These are phyloP conservation scores for Antitrichia curtipendula DNA, from an alignment of 225 moss, liverwort and hornwort species.

Conservation along the genomic window DNA sequence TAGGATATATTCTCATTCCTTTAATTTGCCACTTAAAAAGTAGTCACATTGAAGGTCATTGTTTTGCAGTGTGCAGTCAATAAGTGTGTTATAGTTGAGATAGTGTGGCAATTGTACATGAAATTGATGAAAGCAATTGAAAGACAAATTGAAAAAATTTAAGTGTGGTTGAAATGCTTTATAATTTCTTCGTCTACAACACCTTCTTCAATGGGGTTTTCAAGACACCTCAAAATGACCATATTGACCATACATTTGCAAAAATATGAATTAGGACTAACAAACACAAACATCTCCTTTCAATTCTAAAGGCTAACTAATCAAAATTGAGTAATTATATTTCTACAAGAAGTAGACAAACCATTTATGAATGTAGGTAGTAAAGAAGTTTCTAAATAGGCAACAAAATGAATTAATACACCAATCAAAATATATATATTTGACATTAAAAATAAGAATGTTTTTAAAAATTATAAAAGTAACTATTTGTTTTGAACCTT, in stretches of 20 bases:
- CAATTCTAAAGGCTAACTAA: accelerated
- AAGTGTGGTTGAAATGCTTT: neutral
- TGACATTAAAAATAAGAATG: neutral
- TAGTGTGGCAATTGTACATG: neutral
- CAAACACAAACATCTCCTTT: neutral
- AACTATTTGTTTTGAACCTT: neutral
- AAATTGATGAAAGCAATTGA: neutral
- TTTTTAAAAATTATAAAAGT: neutral
- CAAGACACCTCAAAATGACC: accelerated
- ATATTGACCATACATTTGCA: too few relatives aligned
- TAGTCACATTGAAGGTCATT: neutral
- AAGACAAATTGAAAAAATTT: neutral
- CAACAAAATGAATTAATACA: too few relatives aligned
- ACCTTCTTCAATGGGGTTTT: accelerated
- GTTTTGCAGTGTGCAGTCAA: neutral
- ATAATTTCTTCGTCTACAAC: too few relatives aligned
- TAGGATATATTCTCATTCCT: accelerated
- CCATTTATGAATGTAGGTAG: too few relatives aligned
- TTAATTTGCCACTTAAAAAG: neutral
- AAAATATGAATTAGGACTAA: neutral
- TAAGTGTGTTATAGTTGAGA: neutral
- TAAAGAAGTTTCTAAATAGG: neutral
- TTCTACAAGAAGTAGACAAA: neutral
- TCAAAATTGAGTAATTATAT: neutral
- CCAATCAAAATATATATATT: neutral